Conservation (phyloP, 805 yeast species). For the Metschnikowia peoriensis region DNA sequence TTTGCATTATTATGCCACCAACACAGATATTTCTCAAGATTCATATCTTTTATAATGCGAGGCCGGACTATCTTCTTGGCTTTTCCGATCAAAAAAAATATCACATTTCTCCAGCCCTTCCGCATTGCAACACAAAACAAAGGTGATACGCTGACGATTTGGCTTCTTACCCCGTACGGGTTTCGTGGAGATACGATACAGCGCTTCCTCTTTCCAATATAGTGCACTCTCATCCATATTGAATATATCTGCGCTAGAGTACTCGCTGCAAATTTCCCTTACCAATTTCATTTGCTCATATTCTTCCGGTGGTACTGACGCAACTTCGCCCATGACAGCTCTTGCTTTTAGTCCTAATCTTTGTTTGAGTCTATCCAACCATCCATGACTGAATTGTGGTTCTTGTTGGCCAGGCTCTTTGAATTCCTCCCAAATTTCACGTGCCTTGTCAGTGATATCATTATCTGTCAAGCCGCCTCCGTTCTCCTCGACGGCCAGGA, state of each 20-base stretch:
- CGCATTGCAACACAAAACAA: conserved; percentile 2
- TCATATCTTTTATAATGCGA: not conserved
- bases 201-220: too few relatives aligned
- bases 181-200: not conserved
- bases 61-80: not conserved
- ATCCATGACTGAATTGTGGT: not conserved
- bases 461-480: too few relatives aligned
- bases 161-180: too few relatives aligned
- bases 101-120: conserved; percentile 1
- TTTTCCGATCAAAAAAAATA: not conserved
- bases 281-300: not conserved
- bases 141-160: not conserved
- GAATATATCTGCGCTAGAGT: not conserved
- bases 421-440: too few relatives aligned
- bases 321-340: not conserved
- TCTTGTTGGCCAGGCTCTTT: not conserved
- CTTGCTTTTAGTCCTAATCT: not conserved
- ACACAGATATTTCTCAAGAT: not conserved
- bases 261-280: not conserved
- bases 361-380: not conserved
- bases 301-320: not conserved
- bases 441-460: too few relatives aligned
- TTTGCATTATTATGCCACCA: not conserved
- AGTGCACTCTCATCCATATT: conserved; percentile 2
- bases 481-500: too few relatives aligned